These are phyloP conservation scores for Rhodotorula sp. DNA, from an alignment of 1,284 basidiomycete species.

Conservation along the genomic window DNA sequence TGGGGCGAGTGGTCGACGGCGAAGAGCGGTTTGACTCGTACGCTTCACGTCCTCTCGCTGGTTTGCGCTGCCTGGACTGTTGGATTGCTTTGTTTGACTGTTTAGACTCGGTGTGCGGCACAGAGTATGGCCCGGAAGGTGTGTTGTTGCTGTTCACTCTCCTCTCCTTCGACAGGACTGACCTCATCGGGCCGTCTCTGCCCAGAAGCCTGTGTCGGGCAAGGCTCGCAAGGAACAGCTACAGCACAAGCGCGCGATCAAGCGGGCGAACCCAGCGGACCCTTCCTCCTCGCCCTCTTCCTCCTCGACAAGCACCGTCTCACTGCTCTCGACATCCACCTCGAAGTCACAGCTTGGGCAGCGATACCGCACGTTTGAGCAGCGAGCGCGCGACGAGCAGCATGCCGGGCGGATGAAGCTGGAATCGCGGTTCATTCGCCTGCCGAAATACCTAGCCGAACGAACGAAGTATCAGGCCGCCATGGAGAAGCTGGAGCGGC, in stretches of 20 bases:
- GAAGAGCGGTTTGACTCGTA: too few species aligned
- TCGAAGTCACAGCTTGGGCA: conserved; percentile 6
- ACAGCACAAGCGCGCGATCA: conserved; percentile 72
- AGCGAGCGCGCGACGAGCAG: conserved; percentile 17
- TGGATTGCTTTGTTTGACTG: too few species aligned
- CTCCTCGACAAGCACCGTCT: conserved; percentile 2
- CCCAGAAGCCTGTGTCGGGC: conserved; percentile 30
- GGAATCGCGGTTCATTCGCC: conserved; percentile 34
- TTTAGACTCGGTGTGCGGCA: not conserved
- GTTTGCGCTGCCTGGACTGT: too few species aligned
- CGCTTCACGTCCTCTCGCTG: too few species aligned
- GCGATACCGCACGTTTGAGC: conserved; percentile 23
- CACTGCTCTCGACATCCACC: not conserved
- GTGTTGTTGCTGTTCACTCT: not conserved
- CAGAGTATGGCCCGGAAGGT: not conserved
- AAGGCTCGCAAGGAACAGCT: conserved; percentile 51
- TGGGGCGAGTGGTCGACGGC: too few species aligned
- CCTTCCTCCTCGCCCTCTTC: conserved; percentile 43
- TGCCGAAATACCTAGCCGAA: conserved; percentile 20
- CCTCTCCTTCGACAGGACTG: not conserved
- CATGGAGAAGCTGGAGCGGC: conserved; percentile 23
- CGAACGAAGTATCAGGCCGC: conserved; percentile 12
- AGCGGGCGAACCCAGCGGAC: conserved; percentile 63
- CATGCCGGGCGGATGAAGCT: conserved; percentile 33
- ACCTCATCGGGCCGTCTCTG: not conserved